phyloP scores from a whole-genome alignment of 2,329 filamentous ascomycete species.

The Chaetomium globosum region DNA sequence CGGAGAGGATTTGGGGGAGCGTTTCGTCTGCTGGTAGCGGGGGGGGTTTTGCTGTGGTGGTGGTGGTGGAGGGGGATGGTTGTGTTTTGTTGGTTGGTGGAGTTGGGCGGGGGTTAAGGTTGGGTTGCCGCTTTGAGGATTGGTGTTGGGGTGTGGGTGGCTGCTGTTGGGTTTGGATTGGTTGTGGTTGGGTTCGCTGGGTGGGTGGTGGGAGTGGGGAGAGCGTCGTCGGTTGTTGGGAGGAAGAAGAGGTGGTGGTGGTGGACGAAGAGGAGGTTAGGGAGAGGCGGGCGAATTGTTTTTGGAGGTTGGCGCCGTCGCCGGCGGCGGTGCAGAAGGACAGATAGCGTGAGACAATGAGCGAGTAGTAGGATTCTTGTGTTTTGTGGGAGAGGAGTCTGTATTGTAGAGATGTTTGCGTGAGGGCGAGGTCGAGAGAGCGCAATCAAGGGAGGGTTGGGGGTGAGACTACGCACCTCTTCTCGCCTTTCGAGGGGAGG shows the following conservation, averaged over 20 bases:
- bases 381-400: conserved; percentile 73
- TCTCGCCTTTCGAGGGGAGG: conserved; percentile 88
- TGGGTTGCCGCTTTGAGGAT: no score
- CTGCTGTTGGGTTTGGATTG: neutral
- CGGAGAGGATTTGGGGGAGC: conserved; percentile 74
- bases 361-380: conserved; percentile 84
- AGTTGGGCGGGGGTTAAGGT: no score
- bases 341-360: conserved; percentile 87
- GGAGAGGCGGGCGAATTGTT: conserved; percentile 70
- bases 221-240: conserved; percentile 41
- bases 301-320: conserved; percentile 71
- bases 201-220: conserved; percentile 26
- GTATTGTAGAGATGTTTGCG: neutral
- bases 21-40: neutral
- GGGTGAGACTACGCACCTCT: conserved; percentile 57
- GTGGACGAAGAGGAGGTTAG: conserved; percentile 22
- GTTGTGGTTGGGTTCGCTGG: conserved; percentile 39
- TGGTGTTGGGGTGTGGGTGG: neutral
- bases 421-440: neutral
- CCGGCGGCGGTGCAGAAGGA: conserved; percentile 78
- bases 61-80: neutral
- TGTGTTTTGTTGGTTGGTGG: neutral
- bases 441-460: neutral
- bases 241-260: conserved; percentile 14
- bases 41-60: no score